Evolutionary conservation across 495 filamentous ascomycete genomes (phyloP).

Genomic region (Penicillium fimorum): DNA sequence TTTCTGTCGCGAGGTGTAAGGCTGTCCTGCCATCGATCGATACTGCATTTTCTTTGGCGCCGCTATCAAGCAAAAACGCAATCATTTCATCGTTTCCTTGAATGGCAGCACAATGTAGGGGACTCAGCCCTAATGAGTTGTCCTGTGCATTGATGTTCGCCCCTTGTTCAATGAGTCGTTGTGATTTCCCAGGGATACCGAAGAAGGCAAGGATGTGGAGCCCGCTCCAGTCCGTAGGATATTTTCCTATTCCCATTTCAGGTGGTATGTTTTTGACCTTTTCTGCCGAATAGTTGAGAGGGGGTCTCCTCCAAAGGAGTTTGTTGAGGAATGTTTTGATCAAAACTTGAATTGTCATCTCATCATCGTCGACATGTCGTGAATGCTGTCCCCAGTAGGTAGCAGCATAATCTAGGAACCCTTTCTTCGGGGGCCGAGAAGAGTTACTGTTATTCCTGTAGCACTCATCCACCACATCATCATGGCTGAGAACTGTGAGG

Average conservation of each 20-base stretch:
- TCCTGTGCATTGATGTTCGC: constrained; percentile 25
- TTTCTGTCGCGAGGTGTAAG: too few relatives aligned
- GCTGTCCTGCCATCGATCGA: too few relatives aligned
- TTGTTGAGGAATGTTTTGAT: constrained; percentile 38
- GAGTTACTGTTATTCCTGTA: constrained; percentile 15
- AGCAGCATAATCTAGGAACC: constrained; percentile 29
- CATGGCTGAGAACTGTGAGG: constrained; percentile 24
- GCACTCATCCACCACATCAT: constrained; percentile 39
- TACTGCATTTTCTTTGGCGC: too few relatives aligned
- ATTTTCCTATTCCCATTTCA: constrained; percentile 27
- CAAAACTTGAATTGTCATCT: constrained; percentile 33
- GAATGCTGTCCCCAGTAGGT: constrained; percentile 37
- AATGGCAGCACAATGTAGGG: constrained; percentile 39
- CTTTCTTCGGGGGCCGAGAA: constrained; percentile 8
- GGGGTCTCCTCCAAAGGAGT: constrained; percentile 34
- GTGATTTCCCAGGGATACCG: constrained; percentile 25
- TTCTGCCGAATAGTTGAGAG: too few relatives aligned
- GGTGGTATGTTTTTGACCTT: too few relatives aligned
- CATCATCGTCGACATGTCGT: constrained; percentile 27
- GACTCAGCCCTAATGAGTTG: constrained; percentile 23
- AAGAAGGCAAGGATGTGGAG: constrained; percentile 35
- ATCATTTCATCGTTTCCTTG: constrained; percentile 41
- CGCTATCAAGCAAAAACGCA: neutral
- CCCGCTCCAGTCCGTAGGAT: constrained; percentile 28
- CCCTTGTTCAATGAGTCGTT: constrained; percentile 32